Evolutionary conservation across 345 rosid species (phyloP), one percentile per base, ranked within the genome.

Genomic region (Brassica cretica): DNA sequence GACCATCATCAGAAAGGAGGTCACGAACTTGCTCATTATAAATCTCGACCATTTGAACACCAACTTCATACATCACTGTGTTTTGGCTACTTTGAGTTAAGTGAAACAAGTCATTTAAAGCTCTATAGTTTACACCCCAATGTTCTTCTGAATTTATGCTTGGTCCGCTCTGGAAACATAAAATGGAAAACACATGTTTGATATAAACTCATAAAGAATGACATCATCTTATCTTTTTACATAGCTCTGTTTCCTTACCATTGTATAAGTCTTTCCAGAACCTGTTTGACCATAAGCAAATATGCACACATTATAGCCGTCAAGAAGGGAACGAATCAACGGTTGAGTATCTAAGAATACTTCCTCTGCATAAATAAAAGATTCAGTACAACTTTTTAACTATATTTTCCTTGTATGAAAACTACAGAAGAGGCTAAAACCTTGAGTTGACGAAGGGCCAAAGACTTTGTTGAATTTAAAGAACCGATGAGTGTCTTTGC

Each of bases 91-190:
- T 84, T 53, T 90, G 88, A 29, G 94, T 87, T 77, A 91, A 88
- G 78, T 88, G 87, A 83, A 93, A 93, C 78, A 93, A 94, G 79
- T 93, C 98, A 81, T 91, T 86, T n/a, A 93, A 29, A 19, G 98
- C 98, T 77, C 97, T 87, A 72, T 86, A 91, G 66, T 93, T 93
- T 73, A 93, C 98, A 35, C 98, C 98, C 97, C 97, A 88, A 19
- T 89, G 89, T 85, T 88, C 91, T 82, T 81, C 78, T 32, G 96
- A 90, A 41, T 87, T 66, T 63, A 86, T 25, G 82, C 63, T 84
- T 66, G 98, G 98, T 51, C 98, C 98, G 80, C 91, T 93, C 98
- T 93, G 25, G 75, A 37, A 18, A 77, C 56, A 61, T 60, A 41
- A 66, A 41, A 25, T 33, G 35, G 33, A 68, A 49, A 39, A 41